Evolutionary conservation across 225 moss, liverwort and hornwort species (phyloP).

Genomic region (Asterella californica): DNA sequence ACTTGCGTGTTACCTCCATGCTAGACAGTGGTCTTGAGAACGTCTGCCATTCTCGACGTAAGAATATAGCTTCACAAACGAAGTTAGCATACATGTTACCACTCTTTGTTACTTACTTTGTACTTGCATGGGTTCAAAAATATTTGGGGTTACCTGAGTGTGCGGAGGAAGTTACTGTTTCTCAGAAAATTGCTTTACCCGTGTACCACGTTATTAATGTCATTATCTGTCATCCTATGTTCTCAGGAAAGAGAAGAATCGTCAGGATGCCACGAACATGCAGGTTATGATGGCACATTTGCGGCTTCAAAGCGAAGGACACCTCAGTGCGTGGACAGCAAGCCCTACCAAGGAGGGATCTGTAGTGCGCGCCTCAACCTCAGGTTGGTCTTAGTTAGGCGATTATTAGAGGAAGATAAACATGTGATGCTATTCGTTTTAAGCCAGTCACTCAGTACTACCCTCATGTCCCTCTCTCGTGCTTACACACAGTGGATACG

Average conservation of each 20-base stretch:
- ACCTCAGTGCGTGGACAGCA: conserved; percentile 79
- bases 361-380: neutral
- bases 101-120: too few relatives aligned
- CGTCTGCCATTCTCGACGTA: too few relatives aligned
- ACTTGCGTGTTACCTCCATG: too few relatives aligned
- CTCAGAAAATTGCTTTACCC: too few relatives aligned
- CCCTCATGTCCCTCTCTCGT: neutral
- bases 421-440: neutral
- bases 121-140: too few relatives aligned
- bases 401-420: neutral
- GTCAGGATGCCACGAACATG: conserved; percentile 59
- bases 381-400: conserved; percentile 21
- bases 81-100: too few relatives aligned
- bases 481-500: neutral
- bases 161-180: too few relatives aligned
- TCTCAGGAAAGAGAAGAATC: conserved; percentile 60
- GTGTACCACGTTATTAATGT: neutral
- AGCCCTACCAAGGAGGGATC: conserved; percentile 40
- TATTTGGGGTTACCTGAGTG: too few relatives aligned
- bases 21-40: too few relatives aligned
- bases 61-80: too few relatives aligned
- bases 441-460: neutral
- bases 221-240: neutral
- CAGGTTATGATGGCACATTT: conserved; percentile 79
- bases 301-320: conserved; percentile 81